Conservation (phyloP, 1,284 basidiomycete species). For the Ceratobasidium sp. region DNA sequence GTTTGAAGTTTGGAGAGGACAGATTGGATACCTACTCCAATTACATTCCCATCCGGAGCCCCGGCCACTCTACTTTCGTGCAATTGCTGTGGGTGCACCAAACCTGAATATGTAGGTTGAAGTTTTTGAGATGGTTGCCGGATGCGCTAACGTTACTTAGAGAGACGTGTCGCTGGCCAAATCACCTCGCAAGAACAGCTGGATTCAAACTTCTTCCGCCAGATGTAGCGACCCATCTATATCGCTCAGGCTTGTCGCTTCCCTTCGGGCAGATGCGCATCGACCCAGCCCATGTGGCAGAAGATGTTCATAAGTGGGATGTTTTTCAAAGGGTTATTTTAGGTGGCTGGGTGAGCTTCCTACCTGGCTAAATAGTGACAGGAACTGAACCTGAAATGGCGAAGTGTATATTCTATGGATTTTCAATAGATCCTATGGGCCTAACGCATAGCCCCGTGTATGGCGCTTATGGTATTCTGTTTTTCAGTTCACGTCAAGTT, state of each 20-base stretch:
- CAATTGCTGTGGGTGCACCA: conserved; percentile 19
- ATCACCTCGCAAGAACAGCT: background rate
- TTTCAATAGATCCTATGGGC: background rate
- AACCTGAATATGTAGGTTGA: conserved; percentile 4
- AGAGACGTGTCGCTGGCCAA: conserved; percentile 20
- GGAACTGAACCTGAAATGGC: background rate
- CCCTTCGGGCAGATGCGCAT: conserved; percentile 33
- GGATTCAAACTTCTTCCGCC: conserved; percentile 19
- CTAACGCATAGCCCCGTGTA: background rate
- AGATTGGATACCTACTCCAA: conserved; percentile 27
- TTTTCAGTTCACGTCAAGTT: conserved; percentile 13
- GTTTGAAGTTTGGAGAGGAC: background rate
- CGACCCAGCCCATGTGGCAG: conserved; percentile 1
- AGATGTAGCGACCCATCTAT: background rate
- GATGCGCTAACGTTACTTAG: background rate
- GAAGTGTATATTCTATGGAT: conserved; percentile 34
- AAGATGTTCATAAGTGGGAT: conserved; percentile 18
- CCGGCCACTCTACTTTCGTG: conserved; percentile 14
- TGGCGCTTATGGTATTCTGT: conserved; percentile 2
- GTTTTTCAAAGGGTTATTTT: conserved; percentile 28
- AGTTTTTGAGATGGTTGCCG: background rate
- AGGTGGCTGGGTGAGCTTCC: conserved; percentile 22
- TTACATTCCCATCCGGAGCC: conserved; percentile 12
- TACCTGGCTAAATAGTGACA: background rate
- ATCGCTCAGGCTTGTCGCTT: background rate